Evolutionary conservation across 2,329 filamentous ascomycete genomes (phyloP).

Genomic region (Penicillium psychrosexuale): DNA sequence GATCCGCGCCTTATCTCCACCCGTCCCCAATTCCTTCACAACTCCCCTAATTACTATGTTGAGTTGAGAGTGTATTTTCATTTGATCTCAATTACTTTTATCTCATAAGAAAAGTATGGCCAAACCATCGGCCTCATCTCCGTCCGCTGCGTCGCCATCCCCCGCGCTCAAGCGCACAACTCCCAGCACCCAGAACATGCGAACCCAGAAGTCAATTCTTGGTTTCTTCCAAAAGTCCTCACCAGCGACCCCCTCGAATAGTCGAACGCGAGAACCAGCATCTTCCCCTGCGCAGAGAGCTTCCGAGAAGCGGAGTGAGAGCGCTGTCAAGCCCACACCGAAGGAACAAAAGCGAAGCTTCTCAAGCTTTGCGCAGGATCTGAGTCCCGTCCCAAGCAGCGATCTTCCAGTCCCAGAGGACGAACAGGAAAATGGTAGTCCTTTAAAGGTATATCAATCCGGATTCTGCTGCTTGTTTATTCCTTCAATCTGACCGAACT

Average conservation of each 20-base stretch:
- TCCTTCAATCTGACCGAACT: slow-evolving; percentile 1
- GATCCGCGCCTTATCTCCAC: slow-evolving; percentile 26
- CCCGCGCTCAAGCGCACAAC: slow-evolving; percentile 40
- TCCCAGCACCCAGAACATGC: slow-evolving; percentile 46
- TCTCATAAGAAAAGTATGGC: slow-evolving; percentile 30
- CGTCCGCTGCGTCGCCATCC: slow-evolving; percentile 33
- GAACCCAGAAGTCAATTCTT: slow-evolving; percentile 69
- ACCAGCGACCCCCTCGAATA: slow-evolving; percentile 43
- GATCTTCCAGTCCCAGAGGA: slow-evolving; percentile 68
- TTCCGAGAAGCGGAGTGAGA: slow-evolving; percentile 28
- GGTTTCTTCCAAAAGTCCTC: slow-evolving; percentile 70
- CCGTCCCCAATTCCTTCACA: slow-evolving; percentile 1
- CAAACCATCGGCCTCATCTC: slow-evolving; percentile 36
- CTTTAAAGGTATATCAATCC: slow-evolving; percentile 32
- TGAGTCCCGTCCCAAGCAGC: slow-evolving; percentile 78
- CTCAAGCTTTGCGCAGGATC: slow-evolving; percentile 45
- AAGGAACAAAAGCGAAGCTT: slow-evolving; percentile 47
- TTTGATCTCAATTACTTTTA: neutral
- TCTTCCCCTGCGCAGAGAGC: slow-evolving; percentile 39
- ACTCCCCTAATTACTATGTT: slow-evolving; percentile 3
- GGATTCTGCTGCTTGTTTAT: neutral
- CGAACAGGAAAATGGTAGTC: slow-evolving; percentile 48
- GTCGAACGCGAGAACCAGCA: slow-evolving; percentile 32
- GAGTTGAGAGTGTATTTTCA: neutral
- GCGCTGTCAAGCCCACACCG: slow-evolving; percentile 35